Conservation (phyloP, 164 flowering plant genomes). For the Chimonanthus praecox region DNA sequence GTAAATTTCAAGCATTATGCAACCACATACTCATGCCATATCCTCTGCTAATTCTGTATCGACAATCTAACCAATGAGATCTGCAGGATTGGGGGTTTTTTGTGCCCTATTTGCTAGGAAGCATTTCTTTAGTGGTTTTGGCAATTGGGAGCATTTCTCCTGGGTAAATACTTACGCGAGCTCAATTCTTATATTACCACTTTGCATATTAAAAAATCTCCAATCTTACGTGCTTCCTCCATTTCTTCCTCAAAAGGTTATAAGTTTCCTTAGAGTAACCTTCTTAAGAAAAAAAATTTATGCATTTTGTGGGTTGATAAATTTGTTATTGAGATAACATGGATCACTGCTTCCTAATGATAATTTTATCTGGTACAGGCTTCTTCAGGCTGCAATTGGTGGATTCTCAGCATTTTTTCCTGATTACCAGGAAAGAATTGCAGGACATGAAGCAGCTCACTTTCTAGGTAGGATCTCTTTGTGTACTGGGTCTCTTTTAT, state of each 20-base stretch:
- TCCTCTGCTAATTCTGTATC: not conserved
- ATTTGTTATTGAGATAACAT: not conserved
- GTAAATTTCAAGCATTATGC: not conserved
- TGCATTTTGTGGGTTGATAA: not conserved
- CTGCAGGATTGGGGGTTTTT: conserved; percentile 97
- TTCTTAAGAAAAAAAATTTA: no score
- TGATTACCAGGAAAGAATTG: conserved; percentile 86
- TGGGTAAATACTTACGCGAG: conserved; percentile 44
- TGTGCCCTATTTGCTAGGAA: conserved; percentile 90
- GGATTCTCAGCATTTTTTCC: conserved; percentile 83
- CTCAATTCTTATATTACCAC: not conserved
- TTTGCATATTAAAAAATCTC: not conserved
- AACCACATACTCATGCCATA: not conserved
- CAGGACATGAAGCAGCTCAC: conserved; percentile 96
- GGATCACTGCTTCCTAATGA: not conserved
- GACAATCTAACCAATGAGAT: conserved; percentile 1
- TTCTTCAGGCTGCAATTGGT: conserved; percentile 91
- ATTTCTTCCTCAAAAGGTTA: conserved; percentile 1
- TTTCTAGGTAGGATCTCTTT: conserved; percentile 52
- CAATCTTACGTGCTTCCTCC: not conserved
- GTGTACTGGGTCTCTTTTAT: no score
- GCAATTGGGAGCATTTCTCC: conserved; percentile 90
- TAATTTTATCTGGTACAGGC: conserved; percentile 33
- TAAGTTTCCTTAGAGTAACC: not conserved
- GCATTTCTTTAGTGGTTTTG: conserved; percentile 84